Evolutionary conservation across 257 asterid genomes (phyloP).

Genomic region (Fraxinus excelsior): DNA sequence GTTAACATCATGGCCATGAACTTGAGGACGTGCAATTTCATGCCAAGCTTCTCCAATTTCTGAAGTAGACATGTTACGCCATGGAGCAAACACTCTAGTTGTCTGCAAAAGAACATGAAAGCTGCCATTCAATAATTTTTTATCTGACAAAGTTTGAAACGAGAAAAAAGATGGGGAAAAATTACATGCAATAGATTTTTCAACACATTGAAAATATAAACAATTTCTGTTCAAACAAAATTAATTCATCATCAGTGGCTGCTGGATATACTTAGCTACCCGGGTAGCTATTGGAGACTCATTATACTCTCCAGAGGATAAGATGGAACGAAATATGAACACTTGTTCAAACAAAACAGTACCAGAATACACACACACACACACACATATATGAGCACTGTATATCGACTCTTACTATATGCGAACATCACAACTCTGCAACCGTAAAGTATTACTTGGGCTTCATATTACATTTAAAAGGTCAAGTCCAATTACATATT

Average conservation of each 20-base stretch:
- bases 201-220: not conserved
- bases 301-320: not conserved
- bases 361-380: no score
- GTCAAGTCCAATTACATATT: not conserved
- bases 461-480: not conserved
- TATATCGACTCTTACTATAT: not conserved
- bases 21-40: slow-evolving; percentile 99
- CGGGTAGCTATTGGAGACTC: not conserved
- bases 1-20: slow-evolving; percentile 95
- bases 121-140: slow-evolving; percentile 11
- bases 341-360: not conserved
- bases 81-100: slow-evolving; percentile 76
- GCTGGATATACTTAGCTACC: not conserved
- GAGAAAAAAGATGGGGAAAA: slow-evolving; percentile 5
- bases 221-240: not conserved
- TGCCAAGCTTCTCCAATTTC: slow-evolving; percentile 71
- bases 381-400: not conserved
- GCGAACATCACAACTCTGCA: not conserved
- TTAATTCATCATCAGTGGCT: not conserved
- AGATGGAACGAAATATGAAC: not conserved
- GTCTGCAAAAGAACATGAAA: slow-evolving; percentile 59
- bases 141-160: not conserved
- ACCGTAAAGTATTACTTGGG: not conserved
- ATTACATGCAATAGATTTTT: not conserved
- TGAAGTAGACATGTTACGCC: slow-evolving; percentile 47